Evolutionary conservation across 1,139 yeast species (phyloP).

Genomic region (Taiozyma onychis): DNA sequence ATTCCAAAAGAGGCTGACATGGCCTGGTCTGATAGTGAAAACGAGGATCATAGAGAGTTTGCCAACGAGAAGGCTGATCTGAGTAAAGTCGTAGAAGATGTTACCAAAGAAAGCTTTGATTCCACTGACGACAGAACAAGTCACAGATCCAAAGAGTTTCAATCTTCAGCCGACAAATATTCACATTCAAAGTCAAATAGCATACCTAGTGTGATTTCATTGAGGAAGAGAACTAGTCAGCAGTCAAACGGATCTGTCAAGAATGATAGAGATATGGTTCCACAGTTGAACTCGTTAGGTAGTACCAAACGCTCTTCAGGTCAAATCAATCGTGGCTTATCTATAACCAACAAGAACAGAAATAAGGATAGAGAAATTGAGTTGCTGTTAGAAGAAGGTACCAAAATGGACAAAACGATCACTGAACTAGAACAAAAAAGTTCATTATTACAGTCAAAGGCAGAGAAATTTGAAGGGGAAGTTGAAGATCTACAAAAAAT

Average conservation of each 20-base stretch:
- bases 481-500: conserved; percentile 13
- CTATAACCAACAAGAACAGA: conserved; percentile 18
- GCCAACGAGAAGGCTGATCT: conserved; percentile 37
- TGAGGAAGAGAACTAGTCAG: conserved; percentile 4
- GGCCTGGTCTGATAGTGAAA: conserved; percentile 77
- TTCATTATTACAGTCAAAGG: conserved; percentile 18
- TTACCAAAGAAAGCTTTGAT: background rate
- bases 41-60: background rate
- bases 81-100: background rate
- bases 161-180: background rate
- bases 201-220: conserved; percentile 8
- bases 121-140: background rate
- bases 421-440: conserved; percentile 30
- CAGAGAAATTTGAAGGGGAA: conserved; percentile 21
- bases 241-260: background rate
- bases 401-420: conserved; percentile 36
- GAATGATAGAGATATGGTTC: conserved; percentile 7
- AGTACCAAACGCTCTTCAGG: conserved; percentile 1
- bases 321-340: conserved; percentile 19
- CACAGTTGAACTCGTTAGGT: conserved; percentile 5
- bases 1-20: conserved; percentile 74
- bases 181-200: conserved; percentile 4
- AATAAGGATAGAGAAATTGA: conserved; percentile 32
- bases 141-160: background rate
- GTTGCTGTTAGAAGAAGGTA: conserved; percentile 33